Evolutionary conservation across 2,329 filamentous ascomycete genomes (phyloP), one percentile per base, ranked within the genome.

Genomic region (Chaetomiaceae sp.): DNA sequence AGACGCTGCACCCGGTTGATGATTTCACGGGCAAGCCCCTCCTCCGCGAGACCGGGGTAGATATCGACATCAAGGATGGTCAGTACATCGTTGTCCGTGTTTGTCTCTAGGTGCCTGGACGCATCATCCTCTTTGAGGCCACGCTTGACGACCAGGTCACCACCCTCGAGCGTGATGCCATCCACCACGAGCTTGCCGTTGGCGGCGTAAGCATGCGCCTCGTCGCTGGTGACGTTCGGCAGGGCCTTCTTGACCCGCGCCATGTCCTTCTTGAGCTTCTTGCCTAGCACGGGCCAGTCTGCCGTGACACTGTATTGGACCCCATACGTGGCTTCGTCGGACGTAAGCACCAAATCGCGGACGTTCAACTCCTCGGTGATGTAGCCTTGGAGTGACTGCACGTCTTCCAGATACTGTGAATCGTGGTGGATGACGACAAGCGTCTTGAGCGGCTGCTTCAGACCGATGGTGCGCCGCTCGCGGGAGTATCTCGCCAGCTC

Each of bases 231-330:
- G 39, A 98, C 72, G 32, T 70, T 74, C 6, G 90, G 90, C 37
- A 98, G 71, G 2, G 87, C 89, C 69, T 91, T 94, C 74, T 94
- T 94, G 57, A 97, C 89, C 63, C 85, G 88, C 55, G 83, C 81
- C 55, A 89, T 87, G 60, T 96, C 90, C 69, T 95, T 96, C 76
- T 95, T 95, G 57, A 97, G 77, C 72, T 97, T 97, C 78, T 95
- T 95, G 55, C 93, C 93, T 14, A 98, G 76, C 2, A 87, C 85
- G 12, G 93, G 89, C 85, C 93, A 96, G 66, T 98, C 93, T 7
- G 89, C 90, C 32, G 79, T 81, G 14, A 91, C 88, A 51, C 86
- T 88, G 69, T 96, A 95, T 62, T 93, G 84, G 37, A 98, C 89
- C 45, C 89, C 87, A 71, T 96, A 96, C 64, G 85, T 87, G 45